Percentiles rank a stretch among this genome's conserved stretches.
Conservation (phyloP, 1,284 basidiomycete species). For the Polyporus tsugae region DNA sequence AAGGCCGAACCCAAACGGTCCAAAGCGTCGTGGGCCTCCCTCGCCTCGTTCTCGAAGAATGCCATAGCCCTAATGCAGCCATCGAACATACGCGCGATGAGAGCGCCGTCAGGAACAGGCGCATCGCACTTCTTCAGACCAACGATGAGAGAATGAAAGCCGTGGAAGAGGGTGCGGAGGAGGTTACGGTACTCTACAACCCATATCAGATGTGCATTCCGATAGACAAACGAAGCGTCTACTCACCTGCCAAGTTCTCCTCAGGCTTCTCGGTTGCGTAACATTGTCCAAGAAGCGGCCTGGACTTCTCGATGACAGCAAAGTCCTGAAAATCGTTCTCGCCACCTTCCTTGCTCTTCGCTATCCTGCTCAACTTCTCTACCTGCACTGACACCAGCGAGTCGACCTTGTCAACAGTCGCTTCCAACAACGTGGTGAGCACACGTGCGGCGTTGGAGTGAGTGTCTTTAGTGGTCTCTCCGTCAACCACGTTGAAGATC, state of each 20-base stretch:
- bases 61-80: conserved; percentile 87
- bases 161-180: conserved; percentile 91
- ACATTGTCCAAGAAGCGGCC: conserved; percentile 78
- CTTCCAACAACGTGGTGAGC: conserved; percentile 82
- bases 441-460: conserved; percentile 72
- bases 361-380: conserved; percentile 58
- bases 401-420: conserved; percentile 88
- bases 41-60: conserved; percentile 81
- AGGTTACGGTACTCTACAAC: conserved; percentile 82
- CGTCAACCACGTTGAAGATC: conserved; percentile 90
- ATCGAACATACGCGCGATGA: conserved; percentile 90
- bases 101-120: conserved; percentile 84
- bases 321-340: conserved; percentile 54
- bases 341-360: conserved; percentile 55
- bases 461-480: conserved; percentile 80
- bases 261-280: conserved; percentile 84
- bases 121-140: conserved; percentile 85
- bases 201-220: conserved; percentile 6
- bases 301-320: conserved; percentile 77
- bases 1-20: conserved; percentile 88
- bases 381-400: conserved; percentile 78
- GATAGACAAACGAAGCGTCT: neutral
- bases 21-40: conserved; percentile 88
- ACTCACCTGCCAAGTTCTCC: conserved; percentile 73
- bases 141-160: conserved; percentile 85